phyloP scores from a whole-genome alignment of 345 rosid genomes.

The Raphanus raphanistrum region DNA sequence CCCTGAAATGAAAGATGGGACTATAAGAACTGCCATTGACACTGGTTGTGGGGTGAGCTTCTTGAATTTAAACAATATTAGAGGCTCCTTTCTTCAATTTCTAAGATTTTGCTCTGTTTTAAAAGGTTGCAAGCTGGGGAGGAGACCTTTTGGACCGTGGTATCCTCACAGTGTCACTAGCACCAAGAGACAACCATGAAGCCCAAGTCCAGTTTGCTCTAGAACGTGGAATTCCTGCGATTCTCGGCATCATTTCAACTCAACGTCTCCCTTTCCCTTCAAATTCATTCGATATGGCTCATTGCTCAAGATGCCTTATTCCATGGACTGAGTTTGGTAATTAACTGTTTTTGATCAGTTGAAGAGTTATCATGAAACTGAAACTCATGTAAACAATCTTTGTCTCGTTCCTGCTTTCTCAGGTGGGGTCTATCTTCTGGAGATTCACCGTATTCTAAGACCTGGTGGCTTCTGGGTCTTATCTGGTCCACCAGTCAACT shows the following conservation, averaged over 20 bases:
- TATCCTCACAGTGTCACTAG: slow-evolving; percentile 86
- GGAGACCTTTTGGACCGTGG: slow-evolving; percentile 92
- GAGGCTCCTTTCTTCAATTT: slow-evolving; percentile 5
- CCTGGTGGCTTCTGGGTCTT: slow-evolving; percentile 99
- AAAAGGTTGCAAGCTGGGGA: slow-evolving; percentile 99
- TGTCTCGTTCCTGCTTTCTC: slow-evolving; percentile 27
- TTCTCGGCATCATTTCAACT: slow-evolving; percentile 93
- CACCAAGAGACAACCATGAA: slow-evolving; percentile 98
- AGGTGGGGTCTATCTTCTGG: slow-evolving; percentile 96
- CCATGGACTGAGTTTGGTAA: slow-evolving; percentile 99
- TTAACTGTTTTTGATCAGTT: slow-evolving; percentile 3
- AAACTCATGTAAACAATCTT: background rate
- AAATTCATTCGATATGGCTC: slow-evolving; percentile 97
- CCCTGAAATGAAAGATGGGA: slow-evolving; percentile 93
- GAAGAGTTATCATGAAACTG: slow-evolving; percentile 1
- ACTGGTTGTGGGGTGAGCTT: slow-evolving; percentile 95
- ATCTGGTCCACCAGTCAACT: slow-evolving; percentile 97
- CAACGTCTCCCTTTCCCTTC: slow-evolving; percentile 98
- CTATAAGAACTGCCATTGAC: slow-evolving; percentile 89
- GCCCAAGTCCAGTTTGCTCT: slow-evolving; percentile 98
- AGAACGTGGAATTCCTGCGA: slow-evolving; percentile 98
- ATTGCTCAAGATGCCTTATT: slow-evolving; percentile 99
- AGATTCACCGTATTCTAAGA: slow-evolving; percentile 86
- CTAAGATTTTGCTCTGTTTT: slow-evolving; percentile 9
- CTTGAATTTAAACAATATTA: background rate